Evolutionary conservation across 257 asterid genomes (phyloP), one percentile per base, ranked within the genome.

Genomic region (Capsicum pubescens): DNA sequence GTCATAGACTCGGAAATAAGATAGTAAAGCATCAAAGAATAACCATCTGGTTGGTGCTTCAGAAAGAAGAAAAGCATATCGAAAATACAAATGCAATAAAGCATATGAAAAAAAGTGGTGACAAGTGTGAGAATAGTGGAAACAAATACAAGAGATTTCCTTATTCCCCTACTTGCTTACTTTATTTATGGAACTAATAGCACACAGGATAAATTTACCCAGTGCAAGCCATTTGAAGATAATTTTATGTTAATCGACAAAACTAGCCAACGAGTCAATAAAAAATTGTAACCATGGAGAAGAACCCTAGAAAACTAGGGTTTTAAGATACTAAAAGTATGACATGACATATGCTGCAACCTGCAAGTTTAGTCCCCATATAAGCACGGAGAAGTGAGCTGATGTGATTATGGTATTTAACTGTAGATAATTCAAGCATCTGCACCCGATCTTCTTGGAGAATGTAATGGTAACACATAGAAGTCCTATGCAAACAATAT

Each of bases 131-230:
- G 71, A 64, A 64, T 64, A 26, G 44, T 32, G 71, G 44, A 64
- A 64, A 64, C 9, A 64, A 64, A 64, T 6, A 42, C 26, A 35
- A 70, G 57, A 70, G 57, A 44, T 70, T 70, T 70, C 79, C 79
- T 70, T 16, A 70, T 42, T 16, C 26, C 56, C 79, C 54, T 44
- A 70, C 79, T 44, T 44, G 79, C 32, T 10, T 44, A 70, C 15
- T 70, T 46, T 44, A 70, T 70, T 36, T 44, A 46, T 70, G 79
- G 57, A 70, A 70, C 79, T 17, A 70, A 70, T 42, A 70, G 79
- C 55, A 70, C 16, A 44, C 35, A 70, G 9, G 55, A 32, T 11
- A 70, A 70, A 3, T 7, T 9, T 5, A 17, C 56, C 14, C 44
- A 10, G 32, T 42, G 32, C 79, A 9, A 42, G 79, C 79, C 44